Evolutionary conservation across 805 yeast species (phyloP), one percentile per base, ranked within the genome.

Genomic region (Spencermartinsiella europaea): DNA sequence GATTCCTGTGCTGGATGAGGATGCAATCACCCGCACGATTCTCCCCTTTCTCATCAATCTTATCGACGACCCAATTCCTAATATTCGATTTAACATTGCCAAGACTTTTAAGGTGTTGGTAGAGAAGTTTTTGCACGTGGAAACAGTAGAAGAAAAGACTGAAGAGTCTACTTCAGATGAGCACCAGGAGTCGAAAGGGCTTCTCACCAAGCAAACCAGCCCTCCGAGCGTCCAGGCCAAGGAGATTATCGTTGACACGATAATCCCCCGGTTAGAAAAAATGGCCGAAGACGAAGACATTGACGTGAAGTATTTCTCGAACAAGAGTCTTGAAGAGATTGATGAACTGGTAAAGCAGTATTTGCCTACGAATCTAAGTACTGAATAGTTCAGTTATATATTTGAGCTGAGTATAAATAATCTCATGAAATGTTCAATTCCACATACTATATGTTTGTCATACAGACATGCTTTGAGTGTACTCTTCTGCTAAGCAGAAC

Each of bases 51-150:
- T 93, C 50, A 75, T 80, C 54, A 80, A 77, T 41, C 73, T 91
- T 57, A 73, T 81, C 34, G 73, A 72, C 34, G 99, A 93, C 68
- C 76, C 80, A 5, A 97, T 93, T 47, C 96, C 99, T 57, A 93
- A 93, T 66, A 90, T 93, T 52, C 78, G 97, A 62, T 93, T 93
- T 71, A 93, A 90, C 68, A 89, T 85, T 52, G 97, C 99, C 21
- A 89, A 88, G 66, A 78, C 95, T 14, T 80, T 85, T 60, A 74
- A 78, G 36, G 69, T 74, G 21, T 72, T 85, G 28, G 80, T 80
- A 4, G 77, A 79, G 58, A 71, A 80, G 14, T 67, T 85, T 22
- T 38, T 53, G 21, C 45, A 43, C 7, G 16, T 20, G 20, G 21
- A 38, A 14, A 45, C 35, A 42, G 34, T 34, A 33, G 65, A 61